These are phyloP conservation scores for Musa schizocarpa DNA, from an alignment of 176 grass and related monocot species.

Conservation along the genomic window DNA sequence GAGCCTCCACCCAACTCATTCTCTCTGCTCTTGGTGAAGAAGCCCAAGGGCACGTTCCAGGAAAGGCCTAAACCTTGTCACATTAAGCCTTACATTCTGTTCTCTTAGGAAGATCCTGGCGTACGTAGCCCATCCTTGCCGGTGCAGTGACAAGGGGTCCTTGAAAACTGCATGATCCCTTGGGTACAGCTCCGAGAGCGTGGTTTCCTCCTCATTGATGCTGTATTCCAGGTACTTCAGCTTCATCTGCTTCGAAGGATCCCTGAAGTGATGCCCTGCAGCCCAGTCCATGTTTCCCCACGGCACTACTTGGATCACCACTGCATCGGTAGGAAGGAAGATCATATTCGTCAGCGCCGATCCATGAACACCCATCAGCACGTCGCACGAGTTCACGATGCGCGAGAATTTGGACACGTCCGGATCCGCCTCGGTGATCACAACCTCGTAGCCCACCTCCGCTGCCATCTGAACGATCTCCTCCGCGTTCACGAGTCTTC, in stretches of 20 bases:
- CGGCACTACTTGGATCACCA: constrained; percentile 10
- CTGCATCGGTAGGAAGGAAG: constrained; percentile 15
- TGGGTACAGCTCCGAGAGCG: constrained; percentile 2
- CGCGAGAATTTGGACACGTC: not conserved
- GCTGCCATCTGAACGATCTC: not conserved
- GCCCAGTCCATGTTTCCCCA: constrained; percentile 2
- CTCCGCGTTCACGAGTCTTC: not conserved
- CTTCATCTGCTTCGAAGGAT: constrained; percentile 2
- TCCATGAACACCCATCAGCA: constrained; percentile 16
- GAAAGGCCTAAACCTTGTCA: not conserved
- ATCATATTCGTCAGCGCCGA: constrained; percentile 2
- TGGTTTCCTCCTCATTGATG: constrained; percentile 1
- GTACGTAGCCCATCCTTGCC: not conserved
- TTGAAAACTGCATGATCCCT: constrained; percentile 12
- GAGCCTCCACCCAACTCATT: not conserved
- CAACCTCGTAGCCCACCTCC: not conserved
- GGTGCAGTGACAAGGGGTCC: constrained; percentile 10
- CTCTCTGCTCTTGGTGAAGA: not conserved
- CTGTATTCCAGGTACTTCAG: constrained; percentile 10
- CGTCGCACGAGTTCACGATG: constrained; percentile 12
- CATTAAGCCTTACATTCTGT: constrained; percentile 6
- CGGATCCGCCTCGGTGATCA: not conserved
- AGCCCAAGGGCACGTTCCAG: not conserved
- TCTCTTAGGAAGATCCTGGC: not conserved
- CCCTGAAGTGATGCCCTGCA: not conserved